Percentiles rank a stretch among this genome's conserved stretches.
These are phyloP conservation scores for Sporothrix mexicana DNA, from an alignment of 2,329 filamentous ascomycete genomes.

Conservation along the genomic window DNA sequence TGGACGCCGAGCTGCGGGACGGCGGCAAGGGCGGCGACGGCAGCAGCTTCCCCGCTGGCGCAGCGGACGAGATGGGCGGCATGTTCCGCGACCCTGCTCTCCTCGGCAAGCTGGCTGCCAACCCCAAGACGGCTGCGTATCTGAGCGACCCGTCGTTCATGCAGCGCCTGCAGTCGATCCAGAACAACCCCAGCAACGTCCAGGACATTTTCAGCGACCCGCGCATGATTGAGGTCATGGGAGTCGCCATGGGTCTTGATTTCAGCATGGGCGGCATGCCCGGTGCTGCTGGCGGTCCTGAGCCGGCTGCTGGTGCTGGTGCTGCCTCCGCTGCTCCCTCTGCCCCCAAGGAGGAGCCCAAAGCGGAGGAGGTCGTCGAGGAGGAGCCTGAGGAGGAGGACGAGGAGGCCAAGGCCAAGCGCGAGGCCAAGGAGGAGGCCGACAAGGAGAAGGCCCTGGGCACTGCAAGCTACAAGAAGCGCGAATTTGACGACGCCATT, in stretches of 20 bases:
- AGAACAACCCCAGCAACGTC: constrained; percentile 78
- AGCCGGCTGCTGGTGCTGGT: constrained; percentile 42
- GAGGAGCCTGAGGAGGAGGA: constrained; percentile 70
- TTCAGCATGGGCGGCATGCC: constrained; percentile 68
- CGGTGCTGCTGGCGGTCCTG: constrained; percentile 34
- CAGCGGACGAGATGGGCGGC: constrained; percentile 63
- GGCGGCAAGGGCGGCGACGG: constrained; percentile 57
- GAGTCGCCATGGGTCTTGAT: constrained; percentile 90
- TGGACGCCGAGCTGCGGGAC: constrained; percentile 67
- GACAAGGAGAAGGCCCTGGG: constrained; percentile 94
- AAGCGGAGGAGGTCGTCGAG: constrained; percentile 68
- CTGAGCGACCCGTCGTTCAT: constrained; percentile 88
- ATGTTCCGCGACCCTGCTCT: constrained; percentile 96
- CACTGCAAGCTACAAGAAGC: constrained; percentile 97
- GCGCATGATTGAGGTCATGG: constrained; percentile 90
- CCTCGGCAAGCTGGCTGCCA: constrained; percentile 85
- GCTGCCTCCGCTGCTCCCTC: not conserved
- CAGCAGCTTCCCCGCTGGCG: constrained; percentile 52
- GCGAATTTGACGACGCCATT: constrained; percentile 93
- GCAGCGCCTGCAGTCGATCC: constrained; percentile 81
- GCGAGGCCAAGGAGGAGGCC: constrained; percentile 88
- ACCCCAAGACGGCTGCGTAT: constrained; percentile 87
- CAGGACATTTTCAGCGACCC: constrained; percentile 86
- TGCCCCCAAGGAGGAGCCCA: constrained; percentile 73
- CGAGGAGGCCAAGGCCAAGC: constrained; percentile 60